These are phyloP conservation scores for Rhodotorula mucilaginosa DNA, from an alignment of 1,284 basidiomycete genomes.

Conservation along the genomic window DNA sequence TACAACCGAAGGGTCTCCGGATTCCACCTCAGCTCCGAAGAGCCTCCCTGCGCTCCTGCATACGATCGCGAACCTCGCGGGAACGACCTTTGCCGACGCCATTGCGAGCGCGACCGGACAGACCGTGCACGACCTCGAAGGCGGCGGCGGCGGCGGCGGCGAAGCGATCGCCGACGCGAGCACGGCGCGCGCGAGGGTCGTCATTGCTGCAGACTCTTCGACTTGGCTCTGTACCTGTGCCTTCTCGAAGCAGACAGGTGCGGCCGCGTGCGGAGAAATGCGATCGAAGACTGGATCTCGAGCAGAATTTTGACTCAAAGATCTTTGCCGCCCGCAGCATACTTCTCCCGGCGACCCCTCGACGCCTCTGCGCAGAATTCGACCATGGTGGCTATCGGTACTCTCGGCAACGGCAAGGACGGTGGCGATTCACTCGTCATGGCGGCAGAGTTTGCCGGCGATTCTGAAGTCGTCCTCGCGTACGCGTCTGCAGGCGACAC, in stretches of 20 bases:
- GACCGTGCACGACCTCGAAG: not conserved
- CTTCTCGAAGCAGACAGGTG: not conserved
- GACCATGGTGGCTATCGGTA: not conserved
- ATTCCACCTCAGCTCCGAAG: not conserved
- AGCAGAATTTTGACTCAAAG: not conserved
- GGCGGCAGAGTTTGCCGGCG: too few species aligned
- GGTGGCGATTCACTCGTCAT: too few species aligned
- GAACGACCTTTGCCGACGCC: not conserved
- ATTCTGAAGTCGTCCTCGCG: too few species aligned
- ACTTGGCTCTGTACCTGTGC: not conserved
- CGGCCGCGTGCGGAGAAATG: not conserved
- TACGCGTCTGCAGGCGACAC: too few species aligned
- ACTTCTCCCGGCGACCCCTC: not conserved
- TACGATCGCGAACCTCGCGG: not conserved
- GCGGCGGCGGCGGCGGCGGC: not conserved
- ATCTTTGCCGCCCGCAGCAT: not conserved
- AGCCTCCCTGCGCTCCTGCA: slow-evolving; percentile 21
- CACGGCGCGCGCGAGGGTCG: not conserved
- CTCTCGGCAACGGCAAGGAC: too few species aligned
- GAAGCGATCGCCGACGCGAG: too few species aligned
- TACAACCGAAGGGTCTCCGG: not conserved
- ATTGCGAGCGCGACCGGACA: not conserved
- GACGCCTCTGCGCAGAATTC: not conserved
- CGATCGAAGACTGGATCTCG: too few species aligned
- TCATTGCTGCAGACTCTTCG: not conserved